Evolutionary conservation across 2,329 filamentous ascomycete genomes (phyloP), one percentile per base, ranked within the genome.

Genomic region (Emmonsiellopsis sp.): DNA sequence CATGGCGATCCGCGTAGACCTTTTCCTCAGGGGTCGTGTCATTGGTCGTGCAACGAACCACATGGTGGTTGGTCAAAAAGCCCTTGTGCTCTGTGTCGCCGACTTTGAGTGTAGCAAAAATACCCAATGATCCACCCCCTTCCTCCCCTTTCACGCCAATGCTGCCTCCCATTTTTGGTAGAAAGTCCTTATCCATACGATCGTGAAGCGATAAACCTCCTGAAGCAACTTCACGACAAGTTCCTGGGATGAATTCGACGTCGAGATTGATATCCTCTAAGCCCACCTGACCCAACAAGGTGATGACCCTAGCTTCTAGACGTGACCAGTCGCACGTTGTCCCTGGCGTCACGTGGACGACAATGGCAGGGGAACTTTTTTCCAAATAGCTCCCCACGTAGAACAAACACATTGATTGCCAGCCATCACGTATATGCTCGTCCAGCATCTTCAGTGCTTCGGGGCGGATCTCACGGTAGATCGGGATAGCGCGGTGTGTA

Each of bases 151-250:
- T 17, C 17, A 17, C 17, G 0, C 37, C 21, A 27, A 27, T 27
- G 21, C 37, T 14, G 6, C 37, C 1, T 6, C 37, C 14, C 37
- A 14, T 11, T 40, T 40, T 6, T 40, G 37, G 10, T 40, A 14
- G 3, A 40, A 14, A 40, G 10, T 3, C 1, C 14, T 40, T 1
- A 14, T 6, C 11, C 11, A 11, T 40, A 11, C 37, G 37, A 40
- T 40, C 11, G 0, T 40, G 3, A 0, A 11, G 1, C 0, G 11
- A 4, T 11, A 14, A 3, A 1, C 37, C 14, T 40, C 1, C 10
- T 40, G 10, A 3, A 14, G 11, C 0, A 40, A 40, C 1, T 40
- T 11, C 3, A 11, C 11, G 37, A 1, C 37, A 40, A 27, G 21
- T 5, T 5, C 21, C 21, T 27, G 21, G 21, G 21, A 27, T 27